Percentiles rank a stretch among this genome's conserved stretches.
These are phyloP conservation scores for Colletotrichum cereale DNA, from an alignment of 2,329 filamentous ascomycete genomes.

Conservation along the genomic window DNA sequence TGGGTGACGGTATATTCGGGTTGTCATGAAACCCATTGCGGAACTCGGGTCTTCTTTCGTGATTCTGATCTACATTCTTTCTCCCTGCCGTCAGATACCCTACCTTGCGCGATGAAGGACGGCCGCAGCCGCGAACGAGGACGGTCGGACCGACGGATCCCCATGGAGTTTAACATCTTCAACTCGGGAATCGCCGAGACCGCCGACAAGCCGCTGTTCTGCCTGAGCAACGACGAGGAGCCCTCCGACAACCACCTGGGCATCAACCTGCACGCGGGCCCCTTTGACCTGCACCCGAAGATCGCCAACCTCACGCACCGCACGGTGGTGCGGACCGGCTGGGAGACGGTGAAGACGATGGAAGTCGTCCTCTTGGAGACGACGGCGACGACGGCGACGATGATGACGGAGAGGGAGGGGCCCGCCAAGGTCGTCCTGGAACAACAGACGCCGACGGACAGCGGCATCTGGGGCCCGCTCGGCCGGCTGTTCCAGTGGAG, in stretches of 20 bases:
- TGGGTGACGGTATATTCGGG: too few species aligned
- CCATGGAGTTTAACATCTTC: constrained; percentile 7
- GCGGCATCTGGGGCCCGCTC: not conserved
- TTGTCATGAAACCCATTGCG: too few species aligned
- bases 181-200: constrained; percentile 5
- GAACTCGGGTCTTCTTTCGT: not conserved
- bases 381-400: not conserved
- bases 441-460: not conserved
- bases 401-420: not conserved
- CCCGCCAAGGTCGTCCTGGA: not conserved
- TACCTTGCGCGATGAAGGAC: not conserved
- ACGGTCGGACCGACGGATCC: not conserved
- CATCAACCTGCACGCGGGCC: constrained; percentile 18
- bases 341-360: constrained; percentile 10
- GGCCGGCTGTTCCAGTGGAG: not conserved
- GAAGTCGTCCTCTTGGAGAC: constrained; percentile 3
- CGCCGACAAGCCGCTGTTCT: constrained; percentile 8
- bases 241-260: constrained; percentile 7
- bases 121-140: not conserved
- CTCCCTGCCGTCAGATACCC: not conserved
- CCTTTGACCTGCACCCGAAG: constrained; percentile 1
- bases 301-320: constrained; percentile 18
- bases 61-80: not conserved
- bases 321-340: constrained; percentile 1
- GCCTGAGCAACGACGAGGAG: constrained; percentile 8